Conservation (phyloP, 495 filamentous ascomycete genomes). For the Margaritispora aquatica region DNA sequence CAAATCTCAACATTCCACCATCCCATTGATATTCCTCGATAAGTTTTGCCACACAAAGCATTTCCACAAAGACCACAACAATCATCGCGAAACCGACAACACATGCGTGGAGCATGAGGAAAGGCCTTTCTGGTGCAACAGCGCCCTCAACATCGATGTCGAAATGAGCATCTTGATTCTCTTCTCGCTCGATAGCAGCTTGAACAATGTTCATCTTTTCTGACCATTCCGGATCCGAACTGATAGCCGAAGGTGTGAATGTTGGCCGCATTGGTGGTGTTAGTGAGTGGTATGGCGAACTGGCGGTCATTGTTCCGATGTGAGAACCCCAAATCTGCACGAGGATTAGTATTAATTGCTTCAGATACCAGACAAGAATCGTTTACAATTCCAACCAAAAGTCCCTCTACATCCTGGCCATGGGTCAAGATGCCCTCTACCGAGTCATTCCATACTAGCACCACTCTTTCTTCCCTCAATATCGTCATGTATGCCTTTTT, state of each 20-base stretch:
- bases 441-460: conserved; percentile 35
- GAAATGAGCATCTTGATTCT: background rate
- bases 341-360: background rate
- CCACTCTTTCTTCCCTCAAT: conserved; percentile 28
- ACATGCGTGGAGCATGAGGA: conserved; percentile 1
- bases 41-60: conserved; percentile 10
- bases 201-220: conserved; percentile 13
- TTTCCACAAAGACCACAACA: conserved; percentile 1
- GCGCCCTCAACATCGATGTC: background rate
- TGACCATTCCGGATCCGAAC: conserved; percentile 3
- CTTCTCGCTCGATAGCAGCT: background rate
- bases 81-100: conserved; percentile 2
- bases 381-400: conserved; percentile 10
- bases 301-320: conserved; percentile 7
- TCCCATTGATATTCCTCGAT: conserved; percentile 13
- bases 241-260: background rate
- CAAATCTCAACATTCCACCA: background rate
- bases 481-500: conserved; percentile 28
- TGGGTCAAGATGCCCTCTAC: conserved; percentile 30
- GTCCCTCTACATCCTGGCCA: conserved; percentile 30
- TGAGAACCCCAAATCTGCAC: conserved; percentile 18
- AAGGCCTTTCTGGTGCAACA: background rate
- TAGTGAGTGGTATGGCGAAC: conserved; percentile 7
- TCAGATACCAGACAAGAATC: background rate
- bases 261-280: conserved; percentile 5